These are phyloP conservation scores for Blumeria hordei DNA, from an alignment of 2,329 filamentous ascomycete species.

Conservation along the genomic window DNA sequence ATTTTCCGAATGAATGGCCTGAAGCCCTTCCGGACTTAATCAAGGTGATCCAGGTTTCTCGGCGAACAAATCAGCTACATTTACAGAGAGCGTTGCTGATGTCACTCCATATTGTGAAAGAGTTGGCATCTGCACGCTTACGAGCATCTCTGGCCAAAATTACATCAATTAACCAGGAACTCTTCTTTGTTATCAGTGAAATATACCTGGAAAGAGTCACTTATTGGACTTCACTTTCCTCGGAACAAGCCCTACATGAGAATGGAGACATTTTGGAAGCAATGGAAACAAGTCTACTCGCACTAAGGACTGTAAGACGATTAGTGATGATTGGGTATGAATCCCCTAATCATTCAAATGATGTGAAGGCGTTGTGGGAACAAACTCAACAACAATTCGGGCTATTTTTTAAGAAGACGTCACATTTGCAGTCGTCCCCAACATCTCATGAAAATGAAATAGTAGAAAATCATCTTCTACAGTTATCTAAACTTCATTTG, in stretches of 20 bases:
- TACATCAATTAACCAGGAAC: slow-evolving; percentile 56
- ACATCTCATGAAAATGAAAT: slow-evolving; percentile 28
- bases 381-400: slow-evolving; percentile 55
- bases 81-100: slow-evolving; percentile 52
- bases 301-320: slow-evolving; percentile 58
- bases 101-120: slow-evolving; percentile 70
- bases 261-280: slow-evolving; percentile 28
- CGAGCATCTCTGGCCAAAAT: slow-evolving; percentile 51
- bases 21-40: slow-evolving; percentile 36
- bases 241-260: slow-evolving; percentile 31
- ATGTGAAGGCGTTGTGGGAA: slow-evolving; percentile 60
- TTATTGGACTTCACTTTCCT: slow-evolving; percentile 40
- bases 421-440: slow-evolving; percentile 28
- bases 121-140: slow-evolving; percentile 59
- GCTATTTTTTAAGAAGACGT: slow-evolving; percentile 43
- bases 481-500: slow-evolving; percentile 78
- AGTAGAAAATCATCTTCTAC: slow-evolving; percentile 68
- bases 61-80: slow-evolving; percentile 34
- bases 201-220: slow-evolving; percentile 57
- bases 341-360: slow-evolving; percentile 51
- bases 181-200: slow-evolving; percentile 54
- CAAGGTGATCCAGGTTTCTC: slow-evolving; percentile 33
- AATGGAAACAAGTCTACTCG: slow-evolving; percentile 53
- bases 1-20: slow-evolving; percentile 73
- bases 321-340: slow-evolving; percentile 66